Evolutionary conservation across 2,329 filamentous ascomycete species (phyloP).

Genomic region (Calonectria pauciramosa): DNA sequence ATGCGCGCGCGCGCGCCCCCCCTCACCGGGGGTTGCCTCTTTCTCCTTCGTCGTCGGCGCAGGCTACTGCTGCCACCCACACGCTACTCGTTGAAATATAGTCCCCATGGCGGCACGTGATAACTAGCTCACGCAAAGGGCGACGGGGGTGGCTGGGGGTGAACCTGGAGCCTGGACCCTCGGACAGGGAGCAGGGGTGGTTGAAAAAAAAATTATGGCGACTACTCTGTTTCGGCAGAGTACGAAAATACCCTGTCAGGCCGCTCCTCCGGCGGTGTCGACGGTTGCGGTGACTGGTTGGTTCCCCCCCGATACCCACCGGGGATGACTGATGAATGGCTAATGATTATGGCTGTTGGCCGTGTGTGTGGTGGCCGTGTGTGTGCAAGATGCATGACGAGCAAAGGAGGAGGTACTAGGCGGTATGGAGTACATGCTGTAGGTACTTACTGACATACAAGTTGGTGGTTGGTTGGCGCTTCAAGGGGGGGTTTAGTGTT

Average conservation of each 20-base stretch:
- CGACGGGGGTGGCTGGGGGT: constrained; percentile 9
- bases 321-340: neutral
- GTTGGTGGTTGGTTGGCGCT: constrained; percentile 17
- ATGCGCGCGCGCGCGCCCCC: neutral
- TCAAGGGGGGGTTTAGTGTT: constrained; percentile 18
- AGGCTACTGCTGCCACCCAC: neutral
- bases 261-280: constrained; percentile 14
- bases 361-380: constrained; percentile 6
- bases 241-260: constrained; percentile 12
- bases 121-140: neutral
- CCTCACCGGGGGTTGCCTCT: neutral
- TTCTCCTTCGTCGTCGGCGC: neutral
- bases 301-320: neutral
- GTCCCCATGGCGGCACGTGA: constrained; percentile 14
- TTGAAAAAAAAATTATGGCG: neutral
- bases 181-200: constrained; percentile 5
- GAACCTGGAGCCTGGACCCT: constrained; percentile 13
- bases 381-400: constrained; percentile 9
- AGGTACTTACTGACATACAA: constrained; percentile 11
- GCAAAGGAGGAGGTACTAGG: constrained; percentile 2
- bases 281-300: constrained; percentile 12
- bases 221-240: constrained; percentile 4
- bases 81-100: neutral
- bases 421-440: constrained; percentile 12
- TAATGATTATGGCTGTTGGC: constrained; percentile 14